A percentile compares a stretch with the other conserved stretches of the same genome.
Conservation (phyloP, 345 rosid genomes). For the Brassica incana region DNA sequence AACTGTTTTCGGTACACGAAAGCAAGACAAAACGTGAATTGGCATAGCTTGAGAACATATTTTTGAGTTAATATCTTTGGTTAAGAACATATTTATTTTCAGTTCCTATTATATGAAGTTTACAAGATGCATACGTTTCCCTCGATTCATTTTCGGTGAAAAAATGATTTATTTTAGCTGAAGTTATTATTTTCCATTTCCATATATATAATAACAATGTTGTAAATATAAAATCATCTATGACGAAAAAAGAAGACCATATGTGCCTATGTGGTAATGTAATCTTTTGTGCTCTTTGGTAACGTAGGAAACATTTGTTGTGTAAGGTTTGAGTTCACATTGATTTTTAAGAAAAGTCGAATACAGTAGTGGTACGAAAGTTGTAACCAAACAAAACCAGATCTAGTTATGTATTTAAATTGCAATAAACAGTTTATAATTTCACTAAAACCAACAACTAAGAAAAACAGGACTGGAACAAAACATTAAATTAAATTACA, state of each 20-base stretch:
- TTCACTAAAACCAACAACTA: background rate
- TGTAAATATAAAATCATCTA: background rate
- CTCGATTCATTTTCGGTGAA: background rate
- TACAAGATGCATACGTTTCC: background rate
- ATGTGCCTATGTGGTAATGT: background rate
- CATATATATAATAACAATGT: background rate
- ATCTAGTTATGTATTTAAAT: background rate
- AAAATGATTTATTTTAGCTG: background rate
- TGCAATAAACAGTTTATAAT: background rate
- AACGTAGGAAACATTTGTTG: background rate
- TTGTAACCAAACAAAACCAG: background rate
- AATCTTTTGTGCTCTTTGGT: background rate
- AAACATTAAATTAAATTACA: background rate
- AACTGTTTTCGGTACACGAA: too few relatives aligned
- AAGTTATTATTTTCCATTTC: background rate
- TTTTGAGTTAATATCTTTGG: background rate
- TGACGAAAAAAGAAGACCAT: background rate
- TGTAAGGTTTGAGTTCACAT: background rate
- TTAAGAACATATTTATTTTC: background rate
- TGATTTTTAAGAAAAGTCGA: background rate
- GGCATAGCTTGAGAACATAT: too few relatives aligned
- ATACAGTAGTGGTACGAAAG: background rate
- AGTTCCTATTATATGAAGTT: background rate
- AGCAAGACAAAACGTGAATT: too few relatives aligned
- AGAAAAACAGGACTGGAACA: background rate